Base-by-base conservation (phyloP, 2,329 filamentous ascomycete species). In the Alternaria triticimaculans region DNA sequence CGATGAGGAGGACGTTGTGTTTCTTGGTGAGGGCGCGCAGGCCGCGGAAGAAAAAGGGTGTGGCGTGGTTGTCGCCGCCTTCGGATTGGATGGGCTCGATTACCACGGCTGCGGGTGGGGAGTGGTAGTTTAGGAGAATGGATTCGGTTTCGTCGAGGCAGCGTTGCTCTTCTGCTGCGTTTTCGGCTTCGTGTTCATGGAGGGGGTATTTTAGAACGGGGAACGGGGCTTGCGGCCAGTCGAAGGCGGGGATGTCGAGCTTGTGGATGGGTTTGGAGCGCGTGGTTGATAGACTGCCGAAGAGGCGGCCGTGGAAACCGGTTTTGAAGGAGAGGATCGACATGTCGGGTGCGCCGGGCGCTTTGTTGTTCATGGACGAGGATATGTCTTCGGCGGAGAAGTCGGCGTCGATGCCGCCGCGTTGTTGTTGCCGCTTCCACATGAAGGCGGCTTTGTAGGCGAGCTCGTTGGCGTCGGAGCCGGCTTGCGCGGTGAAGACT, bases 381-480 rank as follows among this genome's bases (percentile, higher is more conserved):
- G 84, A 78, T 64, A 94, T 85, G 81, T 97, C 94, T 75, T 92
- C 88, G 56, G 89, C 82, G 33, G 91, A 92, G 84, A 97, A 97
- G 62, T 95, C 92, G 59, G 90, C 91, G 41, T 90, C 81, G 49
- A 88, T 84, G 8, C 93, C 93, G 70, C 93, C 93, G 65, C 94
- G 92, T 82, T 96, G 88, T 67, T 89, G 86, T 80, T 93, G 92
- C 53, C 92, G 89, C 76, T 91, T 90, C 87, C 91, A 96, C 90
- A 97, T 97, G 84, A 97, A 97, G 54, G 94, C 94, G 9, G 94
- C 94, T 84, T 97, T 97, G 88, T 93, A 97, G 46, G 94, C 94
- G 33, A 92, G 92, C 84, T 97, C 94, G 83, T 97, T 97, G 81
- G 94, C 94, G 76, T 97, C 94, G 20, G 93, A 96, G 65, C 94